Conservation (phyloP, 768 basidiomycete species). For the Nevesoporus exiguus region DNA sequence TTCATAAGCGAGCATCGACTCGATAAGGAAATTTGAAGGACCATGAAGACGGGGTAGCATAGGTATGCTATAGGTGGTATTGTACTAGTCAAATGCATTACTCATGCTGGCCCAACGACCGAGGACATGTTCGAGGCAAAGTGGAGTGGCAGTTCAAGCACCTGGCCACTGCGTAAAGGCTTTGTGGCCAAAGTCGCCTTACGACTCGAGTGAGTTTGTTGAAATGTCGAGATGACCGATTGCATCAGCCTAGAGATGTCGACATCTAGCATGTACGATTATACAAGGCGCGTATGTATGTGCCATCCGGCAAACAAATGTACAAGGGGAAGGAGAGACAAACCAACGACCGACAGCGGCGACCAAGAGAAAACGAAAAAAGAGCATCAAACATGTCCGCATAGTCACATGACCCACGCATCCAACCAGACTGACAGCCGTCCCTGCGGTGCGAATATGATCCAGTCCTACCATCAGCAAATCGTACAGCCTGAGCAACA, state of each 20-base stretch:
- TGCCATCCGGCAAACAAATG: slow-evolving; percentile 5
- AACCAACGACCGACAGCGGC: slow-evolving; percentile 1
- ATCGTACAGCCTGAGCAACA: slow-evolving; percentile 41
- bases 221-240: background rate
- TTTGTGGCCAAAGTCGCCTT: background rate
- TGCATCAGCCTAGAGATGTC: background rate
- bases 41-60: too few species aligned
- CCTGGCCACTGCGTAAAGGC: background rate
- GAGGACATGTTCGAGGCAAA: slow-evolving; percentile 11
- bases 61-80: too few species aligned
- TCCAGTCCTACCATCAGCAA: slow-evolving; percentile 24
- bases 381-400: background rate
- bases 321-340: background rate
- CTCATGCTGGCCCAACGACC: too few species aligned
- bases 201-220: background rate
- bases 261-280: background rate
- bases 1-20: too few species aligned
- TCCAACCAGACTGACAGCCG: background rate
- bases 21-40: too few species aligned
- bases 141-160: slow-evolving; percentile 7
- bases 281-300: slow-evolving; percentile 7
- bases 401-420: slow-evolving; percentile 1
- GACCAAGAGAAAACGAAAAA: slow-evolving; percentile 2
- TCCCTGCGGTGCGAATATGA: too few species aligned
- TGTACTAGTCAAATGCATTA: too few species aligned